Evolutionary conservation across 768 basidiomycete species (phyloP).

Genomic region (Cytidiella melzeri): DNA sequence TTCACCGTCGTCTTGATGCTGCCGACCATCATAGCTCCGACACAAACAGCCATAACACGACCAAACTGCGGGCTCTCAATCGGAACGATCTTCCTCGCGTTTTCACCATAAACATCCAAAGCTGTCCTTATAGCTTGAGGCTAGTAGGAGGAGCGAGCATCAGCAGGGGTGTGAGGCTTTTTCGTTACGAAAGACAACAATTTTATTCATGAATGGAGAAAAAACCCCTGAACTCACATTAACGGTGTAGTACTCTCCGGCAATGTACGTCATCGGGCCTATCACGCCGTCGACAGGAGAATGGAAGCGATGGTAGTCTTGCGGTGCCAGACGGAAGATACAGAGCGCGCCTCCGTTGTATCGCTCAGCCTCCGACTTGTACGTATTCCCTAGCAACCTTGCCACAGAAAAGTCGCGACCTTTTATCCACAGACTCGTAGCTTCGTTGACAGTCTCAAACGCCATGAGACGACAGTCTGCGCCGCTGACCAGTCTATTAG

Average conservation of each 20-base stretch:
- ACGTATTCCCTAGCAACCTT: slow-evolving; percentile 73
- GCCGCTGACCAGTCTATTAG: slow-evolving; percentile 74
- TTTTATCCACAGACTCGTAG: slow-evolving; percentile 93
- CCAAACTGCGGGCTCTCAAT: slow-evolving; percentile 90
- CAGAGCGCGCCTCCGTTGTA: slow-evolving; percentile 79
- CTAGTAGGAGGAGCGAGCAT: slow-evolving; percentile 34
- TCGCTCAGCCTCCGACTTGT: slow-evolving; percentile 60
- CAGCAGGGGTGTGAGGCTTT: too few relatives aligned
- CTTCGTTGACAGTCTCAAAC: slow-evolving; percentile 80
- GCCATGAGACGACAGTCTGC: slow-evolving; percentile 97
- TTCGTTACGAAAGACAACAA: neutral
- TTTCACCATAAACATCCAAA: slow-evolving; percentile 92
- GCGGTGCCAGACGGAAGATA: slow-evolving; percentile 89
- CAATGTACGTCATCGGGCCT: slow-evolving; percentile 75
- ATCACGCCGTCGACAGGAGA: slow-evolving; percentile 80
- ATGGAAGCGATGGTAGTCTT: slow-evolving; percentile 96
- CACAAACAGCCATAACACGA: slow-evolving; percentile 84
- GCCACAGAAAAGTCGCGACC: slow-evolving; percentile 87
- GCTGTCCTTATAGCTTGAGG: slow-evolving; percentile 91
- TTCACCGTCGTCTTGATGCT: slow-evolving; percentile 83
- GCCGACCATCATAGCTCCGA: slow-evolving; percentile 95
- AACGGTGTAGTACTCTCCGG: slow-evolving; percentile 95
- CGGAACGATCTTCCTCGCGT: slow-evolving; percentile 85
- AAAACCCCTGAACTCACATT: slow-evolving; percentile 51
- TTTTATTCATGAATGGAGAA: neutral